phyloP scores from a whole-genome alignment of 257 asterid species.

The Striga asiatica region DNA sequence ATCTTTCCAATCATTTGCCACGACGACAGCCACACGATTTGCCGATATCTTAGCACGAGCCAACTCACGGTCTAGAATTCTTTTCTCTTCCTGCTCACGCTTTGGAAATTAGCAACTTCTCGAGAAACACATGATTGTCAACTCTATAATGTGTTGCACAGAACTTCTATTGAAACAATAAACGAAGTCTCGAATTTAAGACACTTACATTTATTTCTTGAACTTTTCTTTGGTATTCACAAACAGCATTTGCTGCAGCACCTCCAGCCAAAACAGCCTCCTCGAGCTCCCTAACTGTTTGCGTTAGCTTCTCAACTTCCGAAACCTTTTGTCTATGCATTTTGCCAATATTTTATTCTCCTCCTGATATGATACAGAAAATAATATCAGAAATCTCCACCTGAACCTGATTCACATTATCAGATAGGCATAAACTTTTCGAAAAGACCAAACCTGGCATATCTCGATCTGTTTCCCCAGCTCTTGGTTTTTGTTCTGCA shows the following conservation, averaged over 20 bases:
- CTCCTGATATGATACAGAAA: conserved; percentile 39
- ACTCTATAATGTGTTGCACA: no score
- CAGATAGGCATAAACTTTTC: conserved; percentile 11
- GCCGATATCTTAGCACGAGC: conserved; percentile 95
- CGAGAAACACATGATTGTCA: no score
- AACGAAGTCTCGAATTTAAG: background rate
- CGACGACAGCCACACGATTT: conserved; percentile 89
- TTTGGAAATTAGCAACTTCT: conserved; percentile 22
- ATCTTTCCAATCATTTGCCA: conserved; percentile 97
- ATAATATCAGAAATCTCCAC: conserved; percentile 15
- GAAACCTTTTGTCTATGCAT: conserved; percentile 84
- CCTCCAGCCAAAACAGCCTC: conserved; percentile 95
- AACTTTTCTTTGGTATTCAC: conserved; percentile 72
- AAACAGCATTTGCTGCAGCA: conserved; percentile 89
- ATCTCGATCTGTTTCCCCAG: conserved; percentile 78
- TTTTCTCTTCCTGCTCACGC: conserved; percentile 71
- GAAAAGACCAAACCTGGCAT: conserved; percentile 58
- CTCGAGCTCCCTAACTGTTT: conserved; percentile 77
- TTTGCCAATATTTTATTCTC: conserved; percentile 80
- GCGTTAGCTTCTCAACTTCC: conserved; percentile 83
- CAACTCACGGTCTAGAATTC: conserved; percentile 76
- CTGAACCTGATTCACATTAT: conserved; percentile 11
- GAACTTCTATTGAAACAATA: background rate
- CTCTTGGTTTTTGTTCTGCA: conserved; percentile 84
- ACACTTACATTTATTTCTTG: conserved; percentile 64